A percentile compares a stretch with the other conserved stretches of the same genome.
These are phyloP conservation scores for Penium margaritaceum DNA, from an alignment of 139 green algal genomes.

Conservation along the genomic window DNA sequence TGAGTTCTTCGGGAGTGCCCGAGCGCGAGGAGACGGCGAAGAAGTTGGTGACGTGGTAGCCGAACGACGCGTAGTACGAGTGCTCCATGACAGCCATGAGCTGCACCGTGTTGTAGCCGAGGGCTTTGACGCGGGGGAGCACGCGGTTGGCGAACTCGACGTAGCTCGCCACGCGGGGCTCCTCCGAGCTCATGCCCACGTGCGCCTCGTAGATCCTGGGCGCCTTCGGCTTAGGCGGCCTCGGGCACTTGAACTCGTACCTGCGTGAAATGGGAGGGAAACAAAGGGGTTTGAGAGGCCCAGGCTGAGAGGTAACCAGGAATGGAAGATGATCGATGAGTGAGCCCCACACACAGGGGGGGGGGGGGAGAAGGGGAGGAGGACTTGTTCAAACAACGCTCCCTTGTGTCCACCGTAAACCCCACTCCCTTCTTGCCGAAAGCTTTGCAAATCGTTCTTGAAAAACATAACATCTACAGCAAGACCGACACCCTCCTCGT, in stretches of 20 bases:
- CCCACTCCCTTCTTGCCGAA: too few relatives aligned
- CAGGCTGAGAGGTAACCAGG: not conserved
- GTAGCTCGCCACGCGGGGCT: constrained; percentile 67
- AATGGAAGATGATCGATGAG: not conserved
- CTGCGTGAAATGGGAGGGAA: constrained; percentile 1
- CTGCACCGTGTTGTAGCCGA: constrained; percentile 76
- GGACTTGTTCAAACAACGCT: too few relatives aligned
- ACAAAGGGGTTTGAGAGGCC: not conserved
- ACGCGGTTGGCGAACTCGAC: constrained; percentile 75
- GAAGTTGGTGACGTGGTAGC: constrained; percentile 88
- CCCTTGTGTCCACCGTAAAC: too few relatives aligned
- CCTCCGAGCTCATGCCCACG: constrained; percentile 79
- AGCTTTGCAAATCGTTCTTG: too few relatives aligned
- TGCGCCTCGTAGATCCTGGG: constrained; percentile 93
- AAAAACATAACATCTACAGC: too few relatives aligned
- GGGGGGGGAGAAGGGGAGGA: too few relatives aligned
- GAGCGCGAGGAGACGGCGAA: constrained; percentile 71
- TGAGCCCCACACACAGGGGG: not conserved
- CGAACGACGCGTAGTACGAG: constrained; percentile 86
- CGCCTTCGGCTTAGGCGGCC: constrained; percentile 52
- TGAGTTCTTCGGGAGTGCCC: constrained; percentile 87
- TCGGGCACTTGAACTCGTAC: constrained; percentile 52
- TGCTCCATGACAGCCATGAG: constrained; percentile 85
- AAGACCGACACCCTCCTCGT: too few relatives aligned
- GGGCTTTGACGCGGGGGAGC: constrained; percentile 69